phyloP scores from a whole-genome alignment of 352 stramenopile species.

The Pythium folliculosum region DNA sequence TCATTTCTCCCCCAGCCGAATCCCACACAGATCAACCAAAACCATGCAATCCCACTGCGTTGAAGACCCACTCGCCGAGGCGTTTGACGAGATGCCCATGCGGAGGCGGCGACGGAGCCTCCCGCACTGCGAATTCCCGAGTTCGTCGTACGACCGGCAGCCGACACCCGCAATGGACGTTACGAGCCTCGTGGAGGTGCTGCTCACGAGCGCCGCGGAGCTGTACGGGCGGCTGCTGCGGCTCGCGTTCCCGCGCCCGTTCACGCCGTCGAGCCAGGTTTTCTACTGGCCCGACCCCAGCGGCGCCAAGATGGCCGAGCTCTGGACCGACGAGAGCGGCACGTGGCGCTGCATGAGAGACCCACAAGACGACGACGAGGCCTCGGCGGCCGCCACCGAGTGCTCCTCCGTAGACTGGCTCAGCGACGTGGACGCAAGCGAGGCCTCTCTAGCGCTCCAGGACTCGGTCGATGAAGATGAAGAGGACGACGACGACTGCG shows the following conservation, averaged over 20 bases:
- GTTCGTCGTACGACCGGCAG: not conserved
- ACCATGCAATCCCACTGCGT: not conserved
- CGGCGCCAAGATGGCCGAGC: conserved; percentile 10
- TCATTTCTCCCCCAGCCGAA: not conserved
- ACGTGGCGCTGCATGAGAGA: not conserved
- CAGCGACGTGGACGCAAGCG: not conserved
- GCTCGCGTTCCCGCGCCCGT: conserved; percentile 6
- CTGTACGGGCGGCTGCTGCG: conserved; percentile 1
- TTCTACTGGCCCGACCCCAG: not conserved
- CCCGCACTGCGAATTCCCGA: not conserved
- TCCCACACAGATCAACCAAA: not conserved
- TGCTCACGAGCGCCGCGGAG: conserved; percentile 10
- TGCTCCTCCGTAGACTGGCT: conserved; percentile 9
- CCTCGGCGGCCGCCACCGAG: conserved; percentile 8
- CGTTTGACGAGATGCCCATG: not conserved
- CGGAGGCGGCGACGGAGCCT: not conserved
- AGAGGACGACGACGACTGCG: not conserved
- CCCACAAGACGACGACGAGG: not conserved
- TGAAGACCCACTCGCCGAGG: not conserved
- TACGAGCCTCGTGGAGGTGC: not conserved
- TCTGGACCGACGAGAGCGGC: conserved; percentile 7
- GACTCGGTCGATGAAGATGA: not conserved
- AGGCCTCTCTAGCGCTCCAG: not conserved
- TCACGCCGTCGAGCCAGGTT: conserved; percentile 13
- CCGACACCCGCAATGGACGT: not conserved